Evolutionary conservation across 164 flowering plant genomes (phyloP).

Genomic region (Chimonanthus salicifolius): DNA sequence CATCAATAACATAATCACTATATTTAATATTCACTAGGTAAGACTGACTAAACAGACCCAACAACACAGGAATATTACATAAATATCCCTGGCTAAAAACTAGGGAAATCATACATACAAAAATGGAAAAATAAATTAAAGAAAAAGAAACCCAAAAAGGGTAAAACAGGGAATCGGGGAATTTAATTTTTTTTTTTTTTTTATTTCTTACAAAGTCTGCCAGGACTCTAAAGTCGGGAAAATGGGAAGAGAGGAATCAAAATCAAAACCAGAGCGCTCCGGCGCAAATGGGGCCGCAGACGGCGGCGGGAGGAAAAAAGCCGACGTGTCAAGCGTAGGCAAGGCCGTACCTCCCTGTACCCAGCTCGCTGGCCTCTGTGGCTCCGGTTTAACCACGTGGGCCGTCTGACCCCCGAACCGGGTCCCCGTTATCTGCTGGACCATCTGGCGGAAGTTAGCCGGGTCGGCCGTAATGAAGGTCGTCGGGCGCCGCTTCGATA

Average conservation of each 20-base stretch:
- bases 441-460: constrained; percentile 90
- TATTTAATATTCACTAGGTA: neutral
- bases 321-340: constrained; percentile 79
- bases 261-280: constrained; percentile 26
- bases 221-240: constrained; percentile 91
- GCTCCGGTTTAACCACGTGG: constrained; percentile 71
- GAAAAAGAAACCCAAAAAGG: neutral
- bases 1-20: no score
- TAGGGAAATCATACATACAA: neutral
- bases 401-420: constrained; percentile 24
- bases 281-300: neutral
- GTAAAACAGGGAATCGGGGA: neutral
- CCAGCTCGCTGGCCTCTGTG: constrained; percentile 41
- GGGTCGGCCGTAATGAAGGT: constrained; percentile 88
- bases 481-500: constrained; percentile 64
- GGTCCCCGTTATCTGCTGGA: constrained; percentile 93
- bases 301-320: constrained; percentile 26
- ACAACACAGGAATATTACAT: neutral
- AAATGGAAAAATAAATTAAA: neutral
- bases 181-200: no score
- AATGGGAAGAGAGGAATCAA: constrained; percentile 31
- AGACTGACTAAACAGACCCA: neutral
- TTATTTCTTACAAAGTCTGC: constrained; percentile 35
- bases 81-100: neutral
- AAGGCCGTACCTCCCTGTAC: constrained; percentile 13